Evolutionary conservation across 805 yeast genomes (phyloP), one percentile per base, ranked within the genome.

Genomic region (Candida awuae): DNA sequence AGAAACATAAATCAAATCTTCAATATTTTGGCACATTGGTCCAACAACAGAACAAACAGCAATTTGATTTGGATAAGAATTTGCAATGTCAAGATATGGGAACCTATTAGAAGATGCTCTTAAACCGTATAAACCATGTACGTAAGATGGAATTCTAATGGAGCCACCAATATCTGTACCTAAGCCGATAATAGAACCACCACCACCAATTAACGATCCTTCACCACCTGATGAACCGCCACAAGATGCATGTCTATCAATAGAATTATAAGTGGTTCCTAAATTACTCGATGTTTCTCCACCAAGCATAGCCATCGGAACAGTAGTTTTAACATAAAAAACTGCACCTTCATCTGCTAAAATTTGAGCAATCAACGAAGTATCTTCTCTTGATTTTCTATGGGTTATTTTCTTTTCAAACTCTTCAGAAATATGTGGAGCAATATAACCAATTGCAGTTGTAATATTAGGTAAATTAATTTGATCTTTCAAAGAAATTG

Each of bases 181-280:
- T 21, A 65, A 28, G 2, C 68, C 68, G 34, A 65, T 43, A 1
- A 61, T 40, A 3, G 64, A 53, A 1, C 61, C 68, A 8, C 49
- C 41, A 12, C 52, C 53, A 1, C 56, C 59, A 17, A 58, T 40
- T 13, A 63, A 41, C 1, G 65, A 54, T 30, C 69, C 73, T 47
- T 68, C 72, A 22, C 73, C 73, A 7, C 71, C 70, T 6, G 70
- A 64, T 4, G 70, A 65, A 8, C 73, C 73, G 34, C 73, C 72
- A 8, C 64, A 49, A 13, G 66, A 46, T 43, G 59, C 51, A 8
- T 51, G 52, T 48, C 65, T 52, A 46, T 68, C 66, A 43, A 59
- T 47, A 1, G 69, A 60, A 45, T 67, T 65, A 22, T 41, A 42
- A n/a, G 70, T 60, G 23, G 48, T 45, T 9, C 68, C 66, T 65